phyloP scores from a whole-genome alignment of 1,284 basidiomycete genomes.

The Caloboletus firmus region DNA sequence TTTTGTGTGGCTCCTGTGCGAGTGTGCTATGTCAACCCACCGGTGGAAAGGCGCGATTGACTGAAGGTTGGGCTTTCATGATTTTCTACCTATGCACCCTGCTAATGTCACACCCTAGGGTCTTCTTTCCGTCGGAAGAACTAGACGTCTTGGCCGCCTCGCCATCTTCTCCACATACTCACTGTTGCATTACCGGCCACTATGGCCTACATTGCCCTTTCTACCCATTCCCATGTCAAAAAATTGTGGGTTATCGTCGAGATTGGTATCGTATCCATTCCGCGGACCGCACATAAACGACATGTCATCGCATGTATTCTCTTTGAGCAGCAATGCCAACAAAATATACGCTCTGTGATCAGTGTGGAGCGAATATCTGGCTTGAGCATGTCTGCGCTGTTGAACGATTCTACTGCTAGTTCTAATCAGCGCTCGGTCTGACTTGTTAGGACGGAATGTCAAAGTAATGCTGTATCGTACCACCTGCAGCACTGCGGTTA shows the following conservation, averaged over 20 bases:
- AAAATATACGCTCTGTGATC: background rate
- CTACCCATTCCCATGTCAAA: slow-evolving; percentile 5
- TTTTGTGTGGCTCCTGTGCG: slow-evolving; percentile 90
- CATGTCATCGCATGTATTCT: slow-evolving; percentile 20
- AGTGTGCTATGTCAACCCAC: slow-evolving; percentile 98
- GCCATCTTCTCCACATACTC: background rate
- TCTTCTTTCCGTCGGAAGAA: slow-evolving; percentile 88
- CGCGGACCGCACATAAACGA: slow-evolving; percentile 3
- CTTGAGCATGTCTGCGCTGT: background rate
- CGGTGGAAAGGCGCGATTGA: slow-evolving; percentile 97
- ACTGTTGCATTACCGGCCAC: slow-evolving; percentile 6
- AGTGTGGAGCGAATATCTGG: background rate
- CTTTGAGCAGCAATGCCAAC: slow-evolving; percentile 1
- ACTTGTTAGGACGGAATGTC: too few species aligned
- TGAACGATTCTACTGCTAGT: too few species aligned
- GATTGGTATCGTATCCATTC: slow-evolving; percentile 14
- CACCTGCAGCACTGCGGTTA: too few species aligned
- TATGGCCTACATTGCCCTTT: background rate
- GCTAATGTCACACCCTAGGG: slow-evolving; percentile 45
- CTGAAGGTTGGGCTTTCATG: slow-evolving; percentile 76
- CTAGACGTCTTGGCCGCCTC: slow-evolving; percentile 41
- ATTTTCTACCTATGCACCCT: background rate
- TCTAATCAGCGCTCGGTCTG: too few species aligned
- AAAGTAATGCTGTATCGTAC: too few species aligned
- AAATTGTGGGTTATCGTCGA: slow-evolving; percentile 16